Conservation (phyloP, 352 stramenopile genomes). For the Globisporangium radiosum region DNA sequence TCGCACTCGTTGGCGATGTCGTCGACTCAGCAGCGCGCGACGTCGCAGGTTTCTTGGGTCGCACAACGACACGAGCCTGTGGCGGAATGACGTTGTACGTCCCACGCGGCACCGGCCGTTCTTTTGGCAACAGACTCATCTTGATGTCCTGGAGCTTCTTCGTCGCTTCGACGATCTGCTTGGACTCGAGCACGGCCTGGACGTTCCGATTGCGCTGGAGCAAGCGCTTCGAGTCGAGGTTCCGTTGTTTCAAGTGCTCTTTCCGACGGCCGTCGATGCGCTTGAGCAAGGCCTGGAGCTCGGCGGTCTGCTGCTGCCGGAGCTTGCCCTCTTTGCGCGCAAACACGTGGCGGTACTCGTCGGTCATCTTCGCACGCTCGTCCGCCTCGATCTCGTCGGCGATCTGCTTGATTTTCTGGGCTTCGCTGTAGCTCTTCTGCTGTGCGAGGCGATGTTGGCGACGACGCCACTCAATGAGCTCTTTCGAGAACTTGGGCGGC, state of each 20-base stretch:
- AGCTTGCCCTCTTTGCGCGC: slow-evolving; percentile 88
- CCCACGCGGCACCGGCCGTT: slow-evolving; percentile 34
- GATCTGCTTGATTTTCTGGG: slow-evolving; percentile 94
- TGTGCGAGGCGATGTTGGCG: slow-evolving; percentile 92
- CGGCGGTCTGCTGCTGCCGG: slow-evolving; percentile 87
- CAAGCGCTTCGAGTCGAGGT: slow-evolving; percentile 90
- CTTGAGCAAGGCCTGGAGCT: slow-evolving; percentile 91
- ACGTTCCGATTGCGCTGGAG: slow-evolving; percentile 95
- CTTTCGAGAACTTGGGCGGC: slow-evolving; percentile 90
- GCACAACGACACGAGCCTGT: slow-evolving; percentile 60
- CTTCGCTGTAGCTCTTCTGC: slow-evolving; percentile 91
- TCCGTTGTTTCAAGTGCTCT: slow-evolving; percentile 92
- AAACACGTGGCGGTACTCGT: slow-evolving; percentile 73
- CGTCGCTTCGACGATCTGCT: slow-evolving; percentile 79
- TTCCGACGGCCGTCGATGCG: slow-evolving; percentile 91
- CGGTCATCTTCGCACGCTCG: slow-evolving; percentile 85
- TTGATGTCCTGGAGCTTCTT: slow-evolving; percentile 79
- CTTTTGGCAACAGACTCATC: slow-evolving; percentile 67
- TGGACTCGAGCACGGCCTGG: slow-evolving; percentile 89
- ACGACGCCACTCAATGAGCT: slow-evolving; percentile 93
- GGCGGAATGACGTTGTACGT: slow-evolving; percentile 69
- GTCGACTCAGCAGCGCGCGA: slow-evolving; percentile 20
- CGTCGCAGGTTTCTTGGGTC: slow-evolving; percentile 53
- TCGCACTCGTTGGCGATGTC: slow-evolving; percentile 6
- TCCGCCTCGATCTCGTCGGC: slow-evolving; percentile 91